Percentiles rank a stretch among this genome's conserved stretches.
Conservation (phyloP, 176 grass and related monocot species). For the Aegilops sharonensis region DNA sequence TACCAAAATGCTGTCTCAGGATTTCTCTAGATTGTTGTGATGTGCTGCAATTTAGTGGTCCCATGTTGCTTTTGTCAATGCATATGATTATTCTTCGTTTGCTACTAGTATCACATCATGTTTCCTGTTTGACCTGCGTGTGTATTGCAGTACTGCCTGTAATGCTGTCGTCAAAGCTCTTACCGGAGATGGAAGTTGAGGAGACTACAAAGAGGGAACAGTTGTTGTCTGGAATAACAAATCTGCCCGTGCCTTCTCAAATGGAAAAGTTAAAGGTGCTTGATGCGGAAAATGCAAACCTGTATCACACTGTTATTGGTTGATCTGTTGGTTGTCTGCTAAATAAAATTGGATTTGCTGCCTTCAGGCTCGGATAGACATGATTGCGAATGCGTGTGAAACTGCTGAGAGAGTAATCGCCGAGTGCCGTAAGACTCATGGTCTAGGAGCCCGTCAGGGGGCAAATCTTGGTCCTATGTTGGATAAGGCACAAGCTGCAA, state of each 20-base stretch:
- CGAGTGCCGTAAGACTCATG: slow-evolving; percentile 71
- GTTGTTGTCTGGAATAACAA: slow-evolving; percentile 70
- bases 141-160: slow-evolving; percentile 74
- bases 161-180: slow-evolving; percentile 90
- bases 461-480: slow-evolving; percentile 74
- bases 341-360: slow-evolving; percentile 17
- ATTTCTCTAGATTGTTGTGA: background rate
- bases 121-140: slow-evolving; percentile 5
- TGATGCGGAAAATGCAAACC: slow-evolving; percentile 10
- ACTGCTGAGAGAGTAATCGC: slow-evolving; percentile 87
- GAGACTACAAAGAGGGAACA: slow-evolving; percentile 80
- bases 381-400: slow-evolving; percentile 95
- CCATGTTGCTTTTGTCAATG: background rate
- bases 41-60: slow-evolving; percentile 15
- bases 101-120: background rate
- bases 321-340: slow-evolving; percentile 1
- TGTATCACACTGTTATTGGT: background rate
- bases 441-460: slow-evolving; percentile 74
- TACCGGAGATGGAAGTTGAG: slow-evolving; percentile 86
- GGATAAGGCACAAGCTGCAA: slow-evolving; percentile 94
- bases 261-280: slow-evolving; percentile 90
- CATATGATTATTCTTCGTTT: background rate
- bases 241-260: slow-evolving; percentile 64
- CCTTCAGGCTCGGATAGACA: slow-evolving; percentile 87
- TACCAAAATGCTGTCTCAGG: background rate